Conservation (phyloP, 2,329 filamentous ascomycete species). For the Gnomoniopsis sp. region DNA sequence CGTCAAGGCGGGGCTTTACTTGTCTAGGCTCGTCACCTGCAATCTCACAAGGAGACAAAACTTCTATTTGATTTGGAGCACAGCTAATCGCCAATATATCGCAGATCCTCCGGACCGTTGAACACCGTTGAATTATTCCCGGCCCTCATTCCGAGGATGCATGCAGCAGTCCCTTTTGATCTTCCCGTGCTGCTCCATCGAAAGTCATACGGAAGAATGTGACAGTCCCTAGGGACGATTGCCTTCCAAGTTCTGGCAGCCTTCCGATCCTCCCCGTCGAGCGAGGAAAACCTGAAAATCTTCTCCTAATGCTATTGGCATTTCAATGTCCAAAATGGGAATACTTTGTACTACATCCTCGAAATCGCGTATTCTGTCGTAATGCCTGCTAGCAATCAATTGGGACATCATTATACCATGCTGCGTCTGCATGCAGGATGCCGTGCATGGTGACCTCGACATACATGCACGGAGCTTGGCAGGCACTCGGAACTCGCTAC, state of each 20-base stretch:
- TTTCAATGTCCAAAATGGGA: not conserved
- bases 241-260: not conserved
- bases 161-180: not conserved
- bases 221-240: not conserved
- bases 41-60: not conserved
- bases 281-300: not conserved
- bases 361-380: not conserved
- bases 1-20: too few species aligned
- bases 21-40: not conserved
- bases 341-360: not conserved
- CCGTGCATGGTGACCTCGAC: not conserved
- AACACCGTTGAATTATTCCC: not conserved
- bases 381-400: not conserved
- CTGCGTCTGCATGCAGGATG: conserved; percentile 2
- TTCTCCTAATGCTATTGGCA: not conserved
- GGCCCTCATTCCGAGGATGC: not conserved
- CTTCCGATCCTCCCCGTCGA: not conserved
- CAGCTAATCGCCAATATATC: not conserved
- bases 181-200: not conserved
- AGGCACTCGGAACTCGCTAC: not conserved
- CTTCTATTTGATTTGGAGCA: not conserved
- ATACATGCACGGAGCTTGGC: not conserved
- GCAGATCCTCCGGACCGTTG: not conserved
- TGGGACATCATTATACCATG: not conserved
- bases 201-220: not conserved